Evolutionary conservation across 2,329 filamentous ascomycete species (phyloP).

Genomic region (Fusarium marasasianum): DNA sequence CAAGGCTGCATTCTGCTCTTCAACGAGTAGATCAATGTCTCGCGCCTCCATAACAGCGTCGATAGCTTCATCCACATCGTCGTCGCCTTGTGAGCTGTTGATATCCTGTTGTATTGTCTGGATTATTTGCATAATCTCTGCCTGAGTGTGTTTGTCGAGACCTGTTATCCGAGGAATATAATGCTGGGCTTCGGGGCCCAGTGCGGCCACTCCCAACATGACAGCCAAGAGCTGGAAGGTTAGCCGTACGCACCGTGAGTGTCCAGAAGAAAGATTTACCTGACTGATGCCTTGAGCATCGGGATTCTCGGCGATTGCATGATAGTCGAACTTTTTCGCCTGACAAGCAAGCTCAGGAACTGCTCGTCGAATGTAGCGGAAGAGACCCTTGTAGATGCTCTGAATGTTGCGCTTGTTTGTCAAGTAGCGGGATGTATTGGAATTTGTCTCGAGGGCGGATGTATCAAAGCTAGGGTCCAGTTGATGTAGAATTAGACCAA

Average conservation of each 20-base stretch:
- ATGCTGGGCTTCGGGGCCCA: constrained; percentile 64
- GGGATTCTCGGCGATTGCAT: constrained; percentile 65
- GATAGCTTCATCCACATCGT: constrained; percentile 52
- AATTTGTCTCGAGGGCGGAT: constrained; percentile 60
- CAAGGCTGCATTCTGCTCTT: constrained; percentile 63
- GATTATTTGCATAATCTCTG: constrained; percentile 57
- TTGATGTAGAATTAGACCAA: constrained; percentile 66
- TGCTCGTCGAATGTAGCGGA: constrained; percentile 64
- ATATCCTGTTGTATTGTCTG: constrained; percentile 53
- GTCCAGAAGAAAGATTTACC: constrained; percentile 44
- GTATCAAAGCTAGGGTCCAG: constrained; percentile 67
- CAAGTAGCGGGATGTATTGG: constrained; percentile 55
- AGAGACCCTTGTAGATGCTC: constrained; percentile 63
- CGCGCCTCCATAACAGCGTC: constrained; percentile 55
- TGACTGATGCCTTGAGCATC: constrained; percentile 64
- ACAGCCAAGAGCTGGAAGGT: constrained; percentile 65
- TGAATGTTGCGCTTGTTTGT: constrained; percentile 63
- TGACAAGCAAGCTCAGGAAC: constrained; percentile 62
- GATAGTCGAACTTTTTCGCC: constrained; percentile 64
- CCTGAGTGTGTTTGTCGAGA: constrained; percentile 55
- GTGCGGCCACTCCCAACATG: constrained; percentile 68
- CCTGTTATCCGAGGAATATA: constrained; percentile 60
- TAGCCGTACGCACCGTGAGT: background rate
- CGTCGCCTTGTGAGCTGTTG: constrained; percentile 48
- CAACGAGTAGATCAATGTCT: constrained; percentile 65